These are phyloP conservation scores for Mimosa bimucronata DNA, from an alignment of 306 rosid genomes.

Conservation along the genomic window DNA sequence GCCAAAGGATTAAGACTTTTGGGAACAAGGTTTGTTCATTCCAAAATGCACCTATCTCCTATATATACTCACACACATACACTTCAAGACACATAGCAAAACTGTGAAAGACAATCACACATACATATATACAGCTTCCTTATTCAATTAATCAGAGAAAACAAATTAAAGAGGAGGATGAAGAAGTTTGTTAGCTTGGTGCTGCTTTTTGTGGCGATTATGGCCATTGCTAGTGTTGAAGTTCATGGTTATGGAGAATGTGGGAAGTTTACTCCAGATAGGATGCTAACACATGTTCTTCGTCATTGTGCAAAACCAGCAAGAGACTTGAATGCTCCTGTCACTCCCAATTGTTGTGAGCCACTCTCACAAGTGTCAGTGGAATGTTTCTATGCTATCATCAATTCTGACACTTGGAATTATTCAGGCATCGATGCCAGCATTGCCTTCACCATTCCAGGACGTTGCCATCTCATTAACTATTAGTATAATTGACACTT, in stretches of 20 bases:
- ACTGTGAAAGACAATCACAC: background rate
- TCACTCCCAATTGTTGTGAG: background rate
- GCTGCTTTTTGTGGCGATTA: background rate
- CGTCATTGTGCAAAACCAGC: background rate
- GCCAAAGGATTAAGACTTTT: background rate
- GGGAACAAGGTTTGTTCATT: background rate
- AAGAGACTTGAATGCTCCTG: background rate
- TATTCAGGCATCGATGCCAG: background rate
- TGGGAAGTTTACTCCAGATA: background rate
- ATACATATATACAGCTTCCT: background rate
- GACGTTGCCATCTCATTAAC: background rate
- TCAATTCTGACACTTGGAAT: background rate
- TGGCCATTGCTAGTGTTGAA: background rate
- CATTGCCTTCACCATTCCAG: background rate
- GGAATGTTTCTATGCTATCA: background rate
- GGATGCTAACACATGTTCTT: background rate
- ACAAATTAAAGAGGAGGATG: background rate
- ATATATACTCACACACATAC: background rate
- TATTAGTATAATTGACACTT: too few relatives aligned
- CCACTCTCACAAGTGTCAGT: background rate
- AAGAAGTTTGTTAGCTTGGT: slow-evolving; percentile 4
- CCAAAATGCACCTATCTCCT: background rate
- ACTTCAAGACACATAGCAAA: background rate
- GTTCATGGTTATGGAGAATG: background rate
- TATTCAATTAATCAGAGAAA: background rate